These are phyloP conservation scores for Talaromyces amestolkiae DNA, from an alignment of 2,329 filamentous ascomycete genomes.

Conservation along the genomic window DNA sequence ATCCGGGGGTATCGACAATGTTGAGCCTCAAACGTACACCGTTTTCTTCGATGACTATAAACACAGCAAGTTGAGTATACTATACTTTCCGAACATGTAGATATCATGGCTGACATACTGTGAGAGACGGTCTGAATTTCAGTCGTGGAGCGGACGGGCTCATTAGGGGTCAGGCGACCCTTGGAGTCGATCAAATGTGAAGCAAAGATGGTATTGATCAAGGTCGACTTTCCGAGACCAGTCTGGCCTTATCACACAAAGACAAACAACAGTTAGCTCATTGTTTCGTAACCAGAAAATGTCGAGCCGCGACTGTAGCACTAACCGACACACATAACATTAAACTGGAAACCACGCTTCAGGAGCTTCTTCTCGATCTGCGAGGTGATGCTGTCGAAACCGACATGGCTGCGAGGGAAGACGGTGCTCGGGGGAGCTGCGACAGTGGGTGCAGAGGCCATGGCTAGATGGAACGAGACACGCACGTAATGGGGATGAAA, in stretches of 20 bases:
- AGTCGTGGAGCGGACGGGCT: conserved; percentile 90
- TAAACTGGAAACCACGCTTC: conserved; percentile 99
- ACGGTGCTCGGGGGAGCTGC: conserved; percentile 49
- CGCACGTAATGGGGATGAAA: neutral
- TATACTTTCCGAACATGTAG: neutral
- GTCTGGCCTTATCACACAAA: conserved; percentile 71
- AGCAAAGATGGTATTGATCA: conserved; percentile 99
- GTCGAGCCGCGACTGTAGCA: conserved; percentile 28
- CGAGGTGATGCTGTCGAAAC: conserved; percentile 99
- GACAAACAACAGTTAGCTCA: conserved; percentile 6
- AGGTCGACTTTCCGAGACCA: conserved; percentile 94
- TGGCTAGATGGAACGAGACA: conserved; percentile 47
- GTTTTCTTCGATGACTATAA: conserved; percentile 88
- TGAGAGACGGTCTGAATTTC: conserved; percentile 98
- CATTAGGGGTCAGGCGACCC: conserved; percentile 86
- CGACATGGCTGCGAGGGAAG: conserved; percentile 96
- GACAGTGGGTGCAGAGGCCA: conserved; percentile 63
- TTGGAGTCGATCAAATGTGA: conserved; percentile 99
- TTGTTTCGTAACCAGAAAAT: neutral
- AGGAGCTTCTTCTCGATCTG: conserved; percentile 99
- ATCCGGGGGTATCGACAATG: conserved; percentile 98
- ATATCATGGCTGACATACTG: conserved; percentile 48
- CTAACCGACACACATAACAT: conserved; percentile 98
- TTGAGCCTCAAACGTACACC: conserved; percentile 95
- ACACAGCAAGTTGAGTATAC: conserved; percentile 23